Base-by-base conservation (phyloP, 495 filamentous ascomycete species). In the Cudoniella acicularis region DNA sequence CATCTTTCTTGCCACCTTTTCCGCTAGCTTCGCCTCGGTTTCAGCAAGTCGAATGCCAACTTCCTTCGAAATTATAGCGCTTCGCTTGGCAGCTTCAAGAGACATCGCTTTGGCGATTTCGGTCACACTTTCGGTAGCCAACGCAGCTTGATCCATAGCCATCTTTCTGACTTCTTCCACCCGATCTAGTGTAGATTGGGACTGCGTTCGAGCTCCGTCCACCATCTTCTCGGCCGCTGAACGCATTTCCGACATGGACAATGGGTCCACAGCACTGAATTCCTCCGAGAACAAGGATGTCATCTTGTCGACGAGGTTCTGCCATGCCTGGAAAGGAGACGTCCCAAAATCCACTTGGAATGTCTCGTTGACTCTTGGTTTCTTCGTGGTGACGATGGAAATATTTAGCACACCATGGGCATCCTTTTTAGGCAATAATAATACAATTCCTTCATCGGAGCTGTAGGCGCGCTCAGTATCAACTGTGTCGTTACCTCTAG, bases 391-490 rank as follows among this genome's bases (percentile, higher is more conserved):
- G 56, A 73, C 73, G 22, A 88, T 74, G 8, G 78, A 81, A 46
- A 87, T 73, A 59, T 86, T 79, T 50, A 88, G 66, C 54, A 77
- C 49, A 3, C 85, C 83, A 49, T 80, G 77, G 9, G 85, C 80
- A 60, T 86, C 79, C 49, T 82, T 78, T 40, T 77, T 77, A 25
- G 80, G 73, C 24, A 88, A 64, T 42, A 78, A 51, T 17, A 69
- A 46, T 20, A 69, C 61, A 48, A 69, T 66, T 11, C 66, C 66
- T 18, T 69, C 62, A 25, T 76, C 55, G 83, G 69, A 20, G 76
- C 60, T 75, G 64, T 85, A 85, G 1, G 81, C 79, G 9, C 79
- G 59, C 58, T 82, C 72, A 56, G 80, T 75, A 3, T 78, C 68
- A 40, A 88, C 72, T 10, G 64, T 57, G 25, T 69, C 62, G 18